phyloP scores from a whole-genome alignment of 306 rosid genomes.

The Fagus crenata region DNA sequence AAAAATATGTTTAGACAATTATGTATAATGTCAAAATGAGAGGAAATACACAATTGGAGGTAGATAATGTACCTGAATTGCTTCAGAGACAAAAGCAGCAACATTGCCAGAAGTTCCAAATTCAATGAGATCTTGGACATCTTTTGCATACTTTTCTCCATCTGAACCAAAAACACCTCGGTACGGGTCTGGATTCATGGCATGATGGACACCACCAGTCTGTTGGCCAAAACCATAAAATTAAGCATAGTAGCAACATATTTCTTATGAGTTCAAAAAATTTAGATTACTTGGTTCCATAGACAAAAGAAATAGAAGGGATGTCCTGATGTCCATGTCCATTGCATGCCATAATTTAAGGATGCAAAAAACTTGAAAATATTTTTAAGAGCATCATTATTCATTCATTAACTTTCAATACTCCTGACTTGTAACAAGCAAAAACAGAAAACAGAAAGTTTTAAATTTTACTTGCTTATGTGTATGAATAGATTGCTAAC shows the following conservation, averaged over 20 bases:
- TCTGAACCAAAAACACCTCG: constrained; percentile 93
- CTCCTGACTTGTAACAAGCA: constrained; percentile 3
- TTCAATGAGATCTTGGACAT: constrained; percentile 73
- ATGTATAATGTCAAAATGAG: neutral
- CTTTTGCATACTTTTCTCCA: constrained; percentile 85
- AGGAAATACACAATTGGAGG: neutral
- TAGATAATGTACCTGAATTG: constrained; percentile 64
- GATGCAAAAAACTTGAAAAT: neutral
- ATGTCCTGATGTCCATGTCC: neutral
- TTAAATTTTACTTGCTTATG: constrained; percentile 11
- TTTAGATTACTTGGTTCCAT: neutral
- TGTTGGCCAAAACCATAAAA: constrained; percentile 30
- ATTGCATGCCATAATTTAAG: constrained; percentile 3
- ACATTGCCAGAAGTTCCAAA: constrained; percentile 88
- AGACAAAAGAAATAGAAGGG: neutral
- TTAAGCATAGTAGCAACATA: neutral
- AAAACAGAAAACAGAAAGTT: constrained; percentile 14
- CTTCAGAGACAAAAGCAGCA: constrained; percentile 82
- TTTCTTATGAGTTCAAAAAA: neutral
- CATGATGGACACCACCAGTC: constrained; percentile 97
- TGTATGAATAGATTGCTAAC: neutral
- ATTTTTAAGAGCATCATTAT: neutral
- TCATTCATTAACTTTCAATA: neutral
- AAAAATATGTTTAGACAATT: neutral
- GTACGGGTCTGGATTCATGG: constrained; percentile 88